phyloP scores from a whole-genome alignment of 345 rosid species.

The Angophora floribunda region DNA sequence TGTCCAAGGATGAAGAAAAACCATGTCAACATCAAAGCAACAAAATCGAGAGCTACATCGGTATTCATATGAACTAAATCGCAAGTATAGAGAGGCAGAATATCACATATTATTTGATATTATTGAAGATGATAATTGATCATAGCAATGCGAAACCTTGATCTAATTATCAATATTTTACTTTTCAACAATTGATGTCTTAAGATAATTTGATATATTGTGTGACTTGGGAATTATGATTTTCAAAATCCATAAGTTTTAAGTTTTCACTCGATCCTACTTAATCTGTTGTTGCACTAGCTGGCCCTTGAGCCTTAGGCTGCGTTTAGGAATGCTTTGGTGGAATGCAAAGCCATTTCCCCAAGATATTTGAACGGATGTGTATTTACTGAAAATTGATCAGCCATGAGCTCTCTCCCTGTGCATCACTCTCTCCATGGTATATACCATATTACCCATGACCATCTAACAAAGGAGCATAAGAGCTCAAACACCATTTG shows the following conservation, averaged over 20 bases:
- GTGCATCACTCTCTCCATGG: neutral
- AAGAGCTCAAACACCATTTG: neutral
- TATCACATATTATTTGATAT: neutral
- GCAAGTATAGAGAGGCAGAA: neutral
- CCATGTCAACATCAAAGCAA: neutral
- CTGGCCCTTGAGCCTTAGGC: neutral
- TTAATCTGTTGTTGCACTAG: neutral
- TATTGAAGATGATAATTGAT: neutral
- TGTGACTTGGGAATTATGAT: neutral
- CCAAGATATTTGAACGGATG: neutral
- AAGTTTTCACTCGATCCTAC: neutral
- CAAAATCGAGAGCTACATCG: neutral
- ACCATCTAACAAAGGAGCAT: neutral
- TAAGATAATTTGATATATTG: neutral
- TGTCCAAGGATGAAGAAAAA: neutral
- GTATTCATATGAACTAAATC: neutral
- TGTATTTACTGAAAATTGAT: too few relatives aligned
- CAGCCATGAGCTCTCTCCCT: neutral
- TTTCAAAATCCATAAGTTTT: neutral
- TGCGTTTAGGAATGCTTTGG: neutral
- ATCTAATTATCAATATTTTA: neutral
- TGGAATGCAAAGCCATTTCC: neutral
- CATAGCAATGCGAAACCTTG: fast-evolving
- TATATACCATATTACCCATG: neutral
- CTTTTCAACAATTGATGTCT: neutral